Conservation (phyloP, 495 filamentous ascomycete genomes). For the Xylaria flabelliformis region DNA sequence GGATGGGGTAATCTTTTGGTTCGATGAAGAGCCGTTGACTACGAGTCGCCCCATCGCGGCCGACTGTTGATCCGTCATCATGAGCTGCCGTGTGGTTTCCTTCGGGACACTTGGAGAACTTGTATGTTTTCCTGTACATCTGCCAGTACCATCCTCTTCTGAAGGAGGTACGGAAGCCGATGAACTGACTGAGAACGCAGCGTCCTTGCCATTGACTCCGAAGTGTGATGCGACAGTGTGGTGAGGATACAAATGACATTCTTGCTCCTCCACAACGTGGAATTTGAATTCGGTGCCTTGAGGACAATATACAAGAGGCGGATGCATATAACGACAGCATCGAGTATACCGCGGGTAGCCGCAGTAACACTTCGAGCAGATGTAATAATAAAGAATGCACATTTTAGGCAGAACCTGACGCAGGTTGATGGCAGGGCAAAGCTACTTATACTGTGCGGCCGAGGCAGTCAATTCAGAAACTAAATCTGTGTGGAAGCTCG, state of each 20-base stretch:
- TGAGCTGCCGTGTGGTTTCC: background rate
- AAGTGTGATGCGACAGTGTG: background rate
- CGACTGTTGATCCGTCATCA: too few species aligned
- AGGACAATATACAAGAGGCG: constrained; percentile 10
- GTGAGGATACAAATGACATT: constrained; percentile 13
- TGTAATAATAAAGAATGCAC: constrained; percentile 14
- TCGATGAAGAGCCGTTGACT: background rate
- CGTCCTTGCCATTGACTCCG: background rate
- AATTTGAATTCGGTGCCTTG: background rate
- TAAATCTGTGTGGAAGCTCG: background rate
- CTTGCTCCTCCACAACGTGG: background rate
- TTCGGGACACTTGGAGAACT: background rate
- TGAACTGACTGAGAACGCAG: background rate
- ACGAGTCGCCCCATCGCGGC: too few species aligned
- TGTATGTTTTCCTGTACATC: background rate
- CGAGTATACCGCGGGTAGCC: constrained; percentile 8
- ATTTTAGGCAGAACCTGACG: background rate
- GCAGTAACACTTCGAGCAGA: constrained; percentile 22
- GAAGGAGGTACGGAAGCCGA: background rate
- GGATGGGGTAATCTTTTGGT: background rate
- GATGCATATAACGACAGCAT: background rate
- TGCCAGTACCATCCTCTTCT: background rate
- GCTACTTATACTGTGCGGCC: background rate
- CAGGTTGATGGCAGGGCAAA: too few species aligned
- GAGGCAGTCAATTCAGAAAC: background rate